phyloP scores from a whole-genome alignment of 1,284 basidiomycete genomes.

The Tremellales sp. region DNA sequence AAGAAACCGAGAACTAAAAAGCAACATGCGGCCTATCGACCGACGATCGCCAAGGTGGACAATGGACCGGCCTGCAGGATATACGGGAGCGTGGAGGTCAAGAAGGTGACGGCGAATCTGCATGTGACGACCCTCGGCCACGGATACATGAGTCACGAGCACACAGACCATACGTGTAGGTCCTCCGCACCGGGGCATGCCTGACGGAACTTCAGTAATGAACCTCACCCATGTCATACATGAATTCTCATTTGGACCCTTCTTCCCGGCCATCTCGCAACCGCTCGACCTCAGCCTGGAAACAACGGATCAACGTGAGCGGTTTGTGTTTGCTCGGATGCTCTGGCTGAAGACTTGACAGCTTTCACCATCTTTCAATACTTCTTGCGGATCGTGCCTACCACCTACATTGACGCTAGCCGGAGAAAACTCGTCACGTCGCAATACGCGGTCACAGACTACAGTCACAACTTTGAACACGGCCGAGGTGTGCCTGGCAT shows the following conservation, averaged over 20 bases:
- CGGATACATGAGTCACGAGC: slow-evolving; percentile 80
- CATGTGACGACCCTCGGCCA: slow-evolving; percentile 91
- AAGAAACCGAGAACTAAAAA: slow-evolving; percentile 47
- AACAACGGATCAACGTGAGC: slow-evolving; percentile 70
- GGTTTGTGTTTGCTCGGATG: background rate
- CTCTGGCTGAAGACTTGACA: slow-evolving; percentile 36
- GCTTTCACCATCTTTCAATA: slow-evolving; percentile 96
- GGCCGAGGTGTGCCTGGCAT: slow-evolving; percentile 82
- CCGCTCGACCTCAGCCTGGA: slow-evolving; percentile 90
- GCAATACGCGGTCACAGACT: slow-evolving; percentile 88
- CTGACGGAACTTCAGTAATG: slow-evolving; percentile 62
- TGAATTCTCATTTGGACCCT: slow-evolving; percentile 94
- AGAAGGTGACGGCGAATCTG: slow-evolving; percentile 87
- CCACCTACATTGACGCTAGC: slow-evolving; percentile 76
- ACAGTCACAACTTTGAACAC: slow-evolving; percentile 71
- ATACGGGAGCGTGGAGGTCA: slow-evolving; percentile 77
- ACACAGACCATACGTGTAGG: slow-evolving; percentile 76
- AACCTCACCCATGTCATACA: slow-evolving; percentile 94
- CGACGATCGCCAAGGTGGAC: slow-evolving; percentile 65
- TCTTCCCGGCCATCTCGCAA: slow-evolving; percentile 92
- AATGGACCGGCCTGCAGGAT: slow-evolving; percentile 75
- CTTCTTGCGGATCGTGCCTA: slow-evolving; percentile 91
- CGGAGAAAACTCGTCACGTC: slow-evolving; percentile 64
- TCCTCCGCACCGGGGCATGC: slow-evolving; percentile 1
- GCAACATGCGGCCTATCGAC: slow-evolving; percentile 56